Conservation (phyloP, 306 rosid species). For the Gleditsia sinensis region DNA sequence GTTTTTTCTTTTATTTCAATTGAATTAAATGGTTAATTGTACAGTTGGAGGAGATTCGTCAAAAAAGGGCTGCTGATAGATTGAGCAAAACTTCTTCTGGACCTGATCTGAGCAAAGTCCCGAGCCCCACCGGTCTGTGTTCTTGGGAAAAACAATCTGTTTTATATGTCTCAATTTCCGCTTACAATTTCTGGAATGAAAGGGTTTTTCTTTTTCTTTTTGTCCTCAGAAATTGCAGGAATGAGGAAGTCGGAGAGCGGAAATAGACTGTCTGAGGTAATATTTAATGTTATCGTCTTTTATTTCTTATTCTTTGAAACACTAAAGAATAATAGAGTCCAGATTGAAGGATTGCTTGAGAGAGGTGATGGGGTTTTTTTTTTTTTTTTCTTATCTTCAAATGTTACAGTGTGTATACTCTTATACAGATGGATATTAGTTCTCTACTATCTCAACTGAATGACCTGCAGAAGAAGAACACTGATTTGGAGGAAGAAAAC, state of each 20-base stretch:
- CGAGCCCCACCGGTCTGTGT: conserved; percentile 57
- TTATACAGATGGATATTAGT: conserved; percentile 67
- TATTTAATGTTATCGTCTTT: neutral
- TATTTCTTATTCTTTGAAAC: neutral
- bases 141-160: neutral
- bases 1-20: conserved; percentile 3
- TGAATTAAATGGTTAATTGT: conserved; percentile 22
- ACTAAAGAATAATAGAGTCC: neutral
- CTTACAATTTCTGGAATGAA: conserved; percentile 1
- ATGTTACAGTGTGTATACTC: neutral
- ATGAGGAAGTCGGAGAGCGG: conserved; percentile 76
- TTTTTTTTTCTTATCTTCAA: conserved; percentile 18
- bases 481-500: conserved; percentile 68
- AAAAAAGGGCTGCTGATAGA: conserved; percentile 88
- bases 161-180: neutral
- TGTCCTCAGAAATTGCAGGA: conserved; percentile 47
- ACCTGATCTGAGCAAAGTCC: conserved; percentile 64
- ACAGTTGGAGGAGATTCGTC: conserved; percentile 88
- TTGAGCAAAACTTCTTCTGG: conserved; percentile 81
- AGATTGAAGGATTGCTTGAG: neutral
- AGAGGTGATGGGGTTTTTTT: neutral
- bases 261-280: conserved; percentile 72
- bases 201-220: neutral
- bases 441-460: conserved; percentile 73
- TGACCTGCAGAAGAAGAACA: conserved; percentile 68